Evolutionary conservation across 805 yeast genomes (phyloP).

Genomic region (Candida yuanshanica): DNA sequence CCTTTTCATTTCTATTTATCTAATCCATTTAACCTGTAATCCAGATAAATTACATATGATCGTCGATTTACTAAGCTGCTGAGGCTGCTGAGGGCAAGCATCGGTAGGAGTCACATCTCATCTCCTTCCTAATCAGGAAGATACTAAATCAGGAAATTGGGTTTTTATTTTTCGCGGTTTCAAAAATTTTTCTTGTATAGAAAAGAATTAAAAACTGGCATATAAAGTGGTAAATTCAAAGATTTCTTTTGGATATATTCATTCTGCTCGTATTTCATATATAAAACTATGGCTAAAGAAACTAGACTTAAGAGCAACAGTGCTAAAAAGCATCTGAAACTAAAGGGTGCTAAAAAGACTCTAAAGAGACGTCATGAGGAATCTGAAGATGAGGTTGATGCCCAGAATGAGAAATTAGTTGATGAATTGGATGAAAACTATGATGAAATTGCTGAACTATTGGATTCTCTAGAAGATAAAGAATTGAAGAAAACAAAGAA

Average conservation of each 20-base stretch:
- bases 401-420: conserved; percentile 39
- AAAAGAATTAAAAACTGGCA: not conserved
- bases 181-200: conserved; percentile 4
- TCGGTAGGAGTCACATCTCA: conserved; percentile 10
- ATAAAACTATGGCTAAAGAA: conserved; percentile 16
- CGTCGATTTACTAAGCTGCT: not conserved
- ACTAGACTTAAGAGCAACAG: conserved; percentile 7
- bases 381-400: conserved; percentile 25
- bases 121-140: conserved; percentile 3
- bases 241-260: not conserved
- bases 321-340: conserved; percentile 4
- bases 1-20: not conserved
- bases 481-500: conserved; percentile 17
- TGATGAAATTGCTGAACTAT: conserved; percentile 49
- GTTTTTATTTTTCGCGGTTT: not conserved
- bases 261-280: not conserved
- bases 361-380: conserved; percentile 27
- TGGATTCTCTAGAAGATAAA: conserved; percentile 37
- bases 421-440: conserved; percentile 51
- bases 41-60: not conserved
- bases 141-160: not conserved
- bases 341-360: conserved; percentile 14
- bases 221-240: not conserved
- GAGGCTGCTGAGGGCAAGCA: not conserved
- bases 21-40: not conserved